Base-by-base conservation (phyloP, 2,329 filamentous ascomycete species). In the Neofusicoccum umdonicola region DNA sequence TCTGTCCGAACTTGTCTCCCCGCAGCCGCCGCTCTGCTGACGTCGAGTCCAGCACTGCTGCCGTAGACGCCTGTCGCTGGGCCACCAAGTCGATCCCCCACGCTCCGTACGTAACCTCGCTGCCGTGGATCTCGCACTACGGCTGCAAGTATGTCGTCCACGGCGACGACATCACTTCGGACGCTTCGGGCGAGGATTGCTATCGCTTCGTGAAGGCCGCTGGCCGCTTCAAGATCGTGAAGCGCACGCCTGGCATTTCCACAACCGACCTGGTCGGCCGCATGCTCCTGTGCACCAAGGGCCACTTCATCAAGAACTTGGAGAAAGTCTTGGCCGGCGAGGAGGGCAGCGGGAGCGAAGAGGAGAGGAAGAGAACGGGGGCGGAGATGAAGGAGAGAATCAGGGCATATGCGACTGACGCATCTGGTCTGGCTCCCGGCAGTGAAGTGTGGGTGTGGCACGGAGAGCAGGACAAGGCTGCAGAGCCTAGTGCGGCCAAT, bases 221-320 rank as follows among this genome's bases (percentile, higher is more conserved):
- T 1, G 90, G 90, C 12, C 87, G 95, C 48, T 99, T 99, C 86
- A 93, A 96, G 80, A 92, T 99, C 17, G 95, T 99, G 51, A 97
- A 96, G 81, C 87, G 95, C 68, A 98, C 95, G 2, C 95, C 95
- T 0, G 93, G 92, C 66, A 99, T 99, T 73, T 97, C 92, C 9
- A 99, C 95, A 1, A 99, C 95, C 3, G 95, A 99, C 75, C 85
- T 99, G n/a, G 95, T 99, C 31, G 95, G 95, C 19, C 89, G 95
- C 72, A 99, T 99, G 95, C 83, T 99, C 72, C 84, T 98, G 15
- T 97, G 93, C 82, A 98, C 94, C n/a, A 90, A 89, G 74, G 91
- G 88, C 22, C 95, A 99, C 79, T 97, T 97, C 74, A 94, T 98
- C 76, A 90, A 88, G 71, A 93, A 90, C 0, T 83, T 97, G 48